phyloP scores from a whole-genome alignment of 2,329 filamentous ascomycete genomes.

The Decorospora gaudefroyi region DNA sequence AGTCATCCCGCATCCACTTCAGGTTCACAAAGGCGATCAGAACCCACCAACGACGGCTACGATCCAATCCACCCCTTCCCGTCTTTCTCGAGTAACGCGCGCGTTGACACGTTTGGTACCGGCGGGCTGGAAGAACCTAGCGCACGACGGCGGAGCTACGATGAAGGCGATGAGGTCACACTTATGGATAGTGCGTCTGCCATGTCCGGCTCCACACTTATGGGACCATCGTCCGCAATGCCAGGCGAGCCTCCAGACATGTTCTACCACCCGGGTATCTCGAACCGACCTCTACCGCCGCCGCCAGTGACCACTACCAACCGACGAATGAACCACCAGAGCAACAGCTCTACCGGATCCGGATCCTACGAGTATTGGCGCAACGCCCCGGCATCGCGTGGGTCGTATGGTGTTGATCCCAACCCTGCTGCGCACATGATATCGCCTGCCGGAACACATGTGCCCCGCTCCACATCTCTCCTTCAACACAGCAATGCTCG shows the following conservation, averaged over 20 bases:
- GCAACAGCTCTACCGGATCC: conserved; percentile 37
- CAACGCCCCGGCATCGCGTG: conserved; percentile 37
- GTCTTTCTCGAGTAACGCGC: conserved; percentile 63
- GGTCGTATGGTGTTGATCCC: conserved; percentile 41
- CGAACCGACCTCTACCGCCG: conserved; percentile 63
- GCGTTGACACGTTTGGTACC: conserved; percentile 87
- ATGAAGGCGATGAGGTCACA: conserved; percentile 80
- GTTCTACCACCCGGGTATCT: conserved; percentile 88
- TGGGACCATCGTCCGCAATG: conserved; percentile 40
- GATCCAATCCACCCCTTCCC: conserved; percentile 62
- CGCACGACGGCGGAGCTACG: conserved; percentile 77
- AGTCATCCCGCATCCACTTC: conserved; percentile 51
- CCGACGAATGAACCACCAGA: conserved; percentile 51
- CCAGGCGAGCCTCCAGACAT: conserved; percentile 76
- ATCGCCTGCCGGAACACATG: conserved; percentile 38
- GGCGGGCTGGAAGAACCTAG: conserved; percentile 81
- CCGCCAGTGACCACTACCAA: conserved; percentile 62
- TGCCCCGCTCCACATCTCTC: conserved; percentile 62
- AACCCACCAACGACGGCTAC: conserved; percentile 50
- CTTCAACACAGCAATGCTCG: conserved; percentile 81
- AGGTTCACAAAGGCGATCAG: conserved; percentile 53
- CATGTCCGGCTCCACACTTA: conserved; percentile 33
- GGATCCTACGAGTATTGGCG: conserved; percentile 55
- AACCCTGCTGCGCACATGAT: conserved; percentile 40
- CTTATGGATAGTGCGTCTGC: conserved; percentile 47